phyloP scores from a whole-genome alignment of 2,329 filamentous ascomycete genomes.

The Fusarium sp. region DNA sequence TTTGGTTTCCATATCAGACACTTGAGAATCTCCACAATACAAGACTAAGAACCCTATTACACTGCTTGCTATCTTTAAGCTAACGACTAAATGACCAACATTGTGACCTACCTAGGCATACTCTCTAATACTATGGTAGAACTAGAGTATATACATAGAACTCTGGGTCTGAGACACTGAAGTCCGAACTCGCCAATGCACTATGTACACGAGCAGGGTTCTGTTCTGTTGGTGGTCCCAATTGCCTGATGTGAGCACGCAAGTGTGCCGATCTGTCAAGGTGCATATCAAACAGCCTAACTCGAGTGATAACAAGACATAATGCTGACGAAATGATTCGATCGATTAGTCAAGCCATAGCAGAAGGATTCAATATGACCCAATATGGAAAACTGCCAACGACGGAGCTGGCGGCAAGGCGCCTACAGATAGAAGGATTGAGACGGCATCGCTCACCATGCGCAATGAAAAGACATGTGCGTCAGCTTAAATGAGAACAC shows the following conservation, averaged over 20 bases:
- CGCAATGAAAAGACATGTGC: conserved; percentile 14
- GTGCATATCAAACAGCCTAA: conserved; percentile 16
- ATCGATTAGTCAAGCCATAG: conserved; percentile 14
- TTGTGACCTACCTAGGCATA: background rate
- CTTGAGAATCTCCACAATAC: too few relatives aligned
- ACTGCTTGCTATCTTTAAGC: background rate
- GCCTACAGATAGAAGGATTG: conserved; percentile 10
- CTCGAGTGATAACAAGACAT: conserved; percentile 28
- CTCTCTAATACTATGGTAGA: background rate
- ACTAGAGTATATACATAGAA: conserved; percentile 7
- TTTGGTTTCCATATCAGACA: background rate
- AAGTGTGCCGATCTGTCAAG: conserved; percentile 9
- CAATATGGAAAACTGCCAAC: conserved; percentile 23
- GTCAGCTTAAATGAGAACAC: conserved; percentile 7
- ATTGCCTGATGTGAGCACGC: conserved; percentile 14
- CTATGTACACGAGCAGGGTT: conserved; percentile 6
- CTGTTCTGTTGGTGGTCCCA: conserved; percentile 16
- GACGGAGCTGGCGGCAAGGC: conserved; percentile 10
- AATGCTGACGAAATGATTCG: conserved; percentile 21
- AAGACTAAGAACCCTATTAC: too few relatives aligned
- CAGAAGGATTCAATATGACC: conserved; percentile 18
- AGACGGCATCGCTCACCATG: conserved; percentile 18
- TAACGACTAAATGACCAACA: background rate
- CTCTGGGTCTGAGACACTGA: conserved; percentile 1
- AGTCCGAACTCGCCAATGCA: background rate